These are phyloP conservation scores for Rhizopus microsporus DNA, from an alignment of 371 early-diverging fungal genomes.

Conservation along the genomic window DNA sequence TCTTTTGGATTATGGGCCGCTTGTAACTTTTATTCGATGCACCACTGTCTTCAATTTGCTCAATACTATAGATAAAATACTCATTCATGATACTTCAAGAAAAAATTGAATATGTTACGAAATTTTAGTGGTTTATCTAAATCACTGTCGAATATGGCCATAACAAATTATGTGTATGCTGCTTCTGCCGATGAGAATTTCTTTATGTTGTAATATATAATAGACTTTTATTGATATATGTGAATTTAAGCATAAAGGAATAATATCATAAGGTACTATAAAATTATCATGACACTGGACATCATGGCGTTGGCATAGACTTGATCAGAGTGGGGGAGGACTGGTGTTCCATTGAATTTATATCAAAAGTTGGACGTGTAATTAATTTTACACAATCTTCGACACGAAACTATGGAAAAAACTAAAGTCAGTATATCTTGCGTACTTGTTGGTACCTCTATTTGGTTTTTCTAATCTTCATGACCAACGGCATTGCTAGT, in stretches of 20 bases:
- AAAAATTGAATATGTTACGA: constrained; percentile 1
- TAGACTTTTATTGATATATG: constrained; percentile 3
- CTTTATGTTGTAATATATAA: constrained; percentile 1
- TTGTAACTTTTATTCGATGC: constrained; percentile 1
- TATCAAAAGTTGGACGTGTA: constrained; percentile 5
- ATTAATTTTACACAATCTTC: constrained; percentile 8
- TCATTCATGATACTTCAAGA: constrained; percentile 2
- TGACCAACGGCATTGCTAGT: constrained; percentile 1
- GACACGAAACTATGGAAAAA: constrained; percentile 1
- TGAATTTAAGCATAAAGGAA: constrained; percentile 2
- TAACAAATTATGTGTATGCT: background rate
- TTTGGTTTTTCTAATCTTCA: constrained; percentile 3
- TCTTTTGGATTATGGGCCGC: constrained; percentile 1
- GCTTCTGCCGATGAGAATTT: background rate
- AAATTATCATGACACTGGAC: background rate
- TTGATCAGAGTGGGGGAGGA: background rate
- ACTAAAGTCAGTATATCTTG: constrained; percentile 4
- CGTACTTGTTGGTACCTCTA: background rate
- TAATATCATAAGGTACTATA: background rate
- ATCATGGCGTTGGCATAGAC: constrained; percentile 9
- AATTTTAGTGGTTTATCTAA: background rate
- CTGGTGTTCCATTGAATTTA: background rate
- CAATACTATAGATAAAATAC: no score
- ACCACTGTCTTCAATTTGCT: constrained; percentile 1
- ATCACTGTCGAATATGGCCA: constrained; percentile 2